Conservation (phyloP, 345 rosid genomes). For the Cardamine resedifolia region DNA sequence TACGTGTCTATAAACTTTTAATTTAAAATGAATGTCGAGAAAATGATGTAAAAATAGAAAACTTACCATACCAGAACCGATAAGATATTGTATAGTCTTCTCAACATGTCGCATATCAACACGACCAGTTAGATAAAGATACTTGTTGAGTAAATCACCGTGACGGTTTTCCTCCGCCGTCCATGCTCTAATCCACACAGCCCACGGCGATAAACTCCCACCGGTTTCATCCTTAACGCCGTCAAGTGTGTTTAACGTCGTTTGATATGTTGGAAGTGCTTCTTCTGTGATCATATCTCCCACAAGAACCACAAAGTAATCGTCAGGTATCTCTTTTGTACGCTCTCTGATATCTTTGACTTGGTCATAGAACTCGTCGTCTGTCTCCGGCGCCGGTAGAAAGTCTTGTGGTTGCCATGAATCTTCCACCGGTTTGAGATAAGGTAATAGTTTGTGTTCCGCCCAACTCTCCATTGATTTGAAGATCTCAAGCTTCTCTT, state of each 20-base stretch:
- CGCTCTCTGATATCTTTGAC: conserved; percentile 49
- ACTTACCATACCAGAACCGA: conserved; percentile 44
- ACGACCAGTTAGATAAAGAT: conserved; percentile 56
- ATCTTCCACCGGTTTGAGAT: conserved; percentile 58
- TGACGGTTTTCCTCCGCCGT: conserved; percentile 68
- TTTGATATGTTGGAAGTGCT: conserved; percentile 80
- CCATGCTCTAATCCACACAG: conserved; percentile 60
- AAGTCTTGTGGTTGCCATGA: conserved; percentile 75
- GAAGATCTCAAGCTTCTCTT: conserved; percentile 58
- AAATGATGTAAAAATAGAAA: not conserved
- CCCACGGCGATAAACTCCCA: conserved; percentile 51
- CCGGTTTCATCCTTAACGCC: conserved; percentile 41
- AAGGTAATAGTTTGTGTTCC: conserved; percentile 39
- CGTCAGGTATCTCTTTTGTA: conserved; percentile 42
- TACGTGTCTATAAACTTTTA: not conserved
- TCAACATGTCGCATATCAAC: conserved; percentile 61
- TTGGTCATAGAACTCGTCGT: conserved; percentile 46
- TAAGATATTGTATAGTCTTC: conserved; percentile 50
- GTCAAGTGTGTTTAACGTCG: conserved; percentile 75
- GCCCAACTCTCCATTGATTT: conserved; percentile 51
- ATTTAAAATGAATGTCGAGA: not conserved
- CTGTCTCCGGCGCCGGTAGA: conserved; percentile 48
- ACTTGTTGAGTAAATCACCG: conserved; percentile 61
- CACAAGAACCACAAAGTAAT: conserved; percentile 41
- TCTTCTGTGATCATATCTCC: conserved; percentile 72